Evolutionary conservation across 768 basidiomycete genomes (phyloP).

Genomic region (Calocera cornea): DNA sequence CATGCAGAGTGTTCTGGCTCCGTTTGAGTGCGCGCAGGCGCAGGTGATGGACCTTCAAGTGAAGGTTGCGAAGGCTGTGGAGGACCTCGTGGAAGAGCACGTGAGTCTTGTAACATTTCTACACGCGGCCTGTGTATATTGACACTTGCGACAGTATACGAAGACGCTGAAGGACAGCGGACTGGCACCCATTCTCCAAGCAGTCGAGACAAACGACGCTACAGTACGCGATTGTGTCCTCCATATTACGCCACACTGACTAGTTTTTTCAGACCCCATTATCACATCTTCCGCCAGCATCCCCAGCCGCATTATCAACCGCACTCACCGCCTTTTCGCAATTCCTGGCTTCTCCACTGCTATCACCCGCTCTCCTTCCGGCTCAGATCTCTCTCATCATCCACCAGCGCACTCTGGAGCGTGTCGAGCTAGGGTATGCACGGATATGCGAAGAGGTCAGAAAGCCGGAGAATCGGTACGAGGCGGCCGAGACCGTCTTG

Average conservation of each 20-base stretch:
- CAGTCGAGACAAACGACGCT: constrained; percentile 25
- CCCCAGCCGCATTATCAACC: constrained; percentile 45
- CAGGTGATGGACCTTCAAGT: constrained; percentile 46
- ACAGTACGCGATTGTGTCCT: constrained; percentile 20
- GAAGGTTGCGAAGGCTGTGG: constrained; percentile 48
- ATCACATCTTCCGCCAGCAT: constrained; percentile 54
- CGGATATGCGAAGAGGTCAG: constrained; percentile 63
- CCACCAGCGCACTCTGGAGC: constrained; percentile 59
- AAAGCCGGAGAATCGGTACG: constrained; percentile 66
- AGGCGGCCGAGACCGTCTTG: constrained; percentile 75
- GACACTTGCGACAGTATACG: constrained; percentile 21
- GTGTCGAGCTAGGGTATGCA: constrained; percentile 57
- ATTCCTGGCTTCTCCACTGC: constrained; percentile 74
- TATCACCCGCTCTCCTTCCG: constrained; percentile 68
- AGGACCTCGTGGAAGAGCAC: constrained; percentile 64
- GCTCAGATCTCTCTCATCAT: constrained; percentile 59
- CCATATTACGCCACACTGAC: not conserved
- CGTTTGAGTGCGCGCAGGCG: constrained; percentile 51
- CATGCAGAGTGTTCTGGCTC: constrained; percentile 46
- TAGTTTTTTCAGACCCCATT: constrained; percentile 44
- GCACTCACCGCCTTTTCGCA: constrained; percentile 59
- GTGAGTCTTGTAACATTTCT: constrained; percentile 32
- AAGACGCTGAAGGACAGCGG: constrained; percentile 30
- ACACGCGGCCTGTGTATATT: not conserved
- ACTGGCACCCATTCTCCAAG: constrained; percentile 26